phyloP scores from a whole-genome alignment of 805 yeast genomes.

The Tetrapisispora namnaoensis region DNA sequence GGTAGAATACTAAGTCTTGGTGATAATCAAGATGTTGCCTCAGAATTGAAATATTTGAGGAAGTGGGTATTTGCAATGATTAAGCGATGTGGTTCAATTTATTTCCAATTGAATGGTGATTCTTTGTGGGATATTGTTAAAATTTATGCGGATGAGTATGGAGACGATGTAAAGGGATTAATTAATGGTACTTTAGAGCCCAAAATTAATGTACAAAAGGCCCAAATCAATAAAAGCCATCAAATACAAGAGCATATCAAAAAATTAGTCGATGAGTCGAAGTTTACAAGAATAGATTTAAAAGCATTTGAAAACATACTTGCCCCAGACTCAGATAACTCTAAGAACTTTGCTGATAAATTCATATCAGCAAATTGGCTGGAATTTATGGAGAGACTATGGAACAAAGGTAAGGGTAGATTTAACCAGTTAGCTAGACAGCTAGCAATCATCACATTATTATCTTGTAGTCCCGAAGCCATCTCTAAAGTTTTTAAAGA shows the following conservation, averaged over 20 bases:
- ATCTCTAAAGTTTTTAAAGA: slow-evolving; percentile 34
- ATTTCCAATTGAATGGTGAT: slow-evolving; percentile 49
- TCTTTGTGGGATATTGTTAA: slow-evolving; percentile 55
- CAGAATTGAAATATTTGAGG: slow-evolving; percentile 41
- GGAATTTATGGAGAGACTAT: slow-evolving; percentile 46
- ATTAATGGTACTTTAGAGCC: slow-evolving; percentile 41
- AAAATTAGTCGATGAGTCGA: slow-evolving; percentile 36
- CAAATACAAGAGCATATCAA: slow-evolving; percentile 46
- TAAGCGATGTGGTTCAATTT: slow-evolving; percentile 43
- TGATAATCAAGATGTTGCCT: slow-evolving; percentile 55
- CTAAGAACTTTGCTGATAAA: slow-evolving; percentile 37
- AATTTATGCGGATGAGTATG: slow-evolving; percentile 40
- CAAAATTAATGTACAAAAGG: slow-evolving; percentile 21
- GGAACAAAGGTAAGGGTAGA: slow-evolving; percentile 46
- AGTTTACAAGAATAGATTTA: slow-evolving; percentile 39
- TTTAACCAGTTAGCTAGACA: slow-evolving; percentile 39
- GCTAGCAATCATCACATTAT: slow-evolving; percentile 42
- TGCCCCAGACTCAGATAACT: slow-evolving; percentile 13
- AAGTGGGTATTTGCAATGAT: slow-evolving; percentile 41
- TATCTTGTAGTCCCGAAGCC: slow-evolving; percentile 38
- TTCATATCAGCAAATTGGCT: slow-evolving; percentile 53
- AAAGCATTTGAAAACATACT: slow-evolving; percentile 37
- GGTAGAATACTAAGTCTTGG: slow-evolving; percentile 59
- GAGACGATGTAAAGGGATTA: slow-evolving; percentile 39
- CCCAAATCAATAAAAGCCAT: slow-evolving; percentile 27